These are phyloP conservation scores for Cardiospermum halicacabum DNA, from an alignment of 345 rosid genomes.

Conservation along the genomic window DNA sequence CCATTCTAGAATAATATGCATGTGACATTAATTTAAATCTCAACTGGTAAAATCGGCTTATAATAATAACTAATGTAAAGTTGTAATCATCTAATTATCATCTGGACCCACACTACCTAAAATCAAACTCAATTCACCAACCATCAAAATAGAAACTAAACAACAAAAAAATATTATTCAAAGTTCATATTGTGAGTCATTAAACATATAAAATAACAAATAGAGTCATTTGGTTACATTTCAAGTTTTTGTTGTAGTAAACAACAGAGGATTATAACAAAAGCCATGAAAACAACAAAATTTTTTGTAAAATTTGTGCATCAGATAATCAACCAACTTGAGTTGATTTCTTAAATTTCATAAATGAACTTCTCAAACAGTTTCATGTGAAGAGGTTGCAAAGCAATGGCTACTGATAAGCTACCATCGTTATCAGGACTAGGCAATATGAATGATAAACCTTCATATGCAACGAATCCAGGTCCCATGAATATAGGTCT, in stretches of 20 bases:
- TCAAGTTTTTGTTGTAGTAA: not conserved
- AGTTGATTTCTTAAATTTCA: slow-evolving; percentile 27
- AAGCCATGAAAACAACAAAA: not conserved
- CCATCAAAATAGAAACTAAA: no score
- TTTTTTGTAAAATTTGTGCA: not conserved
- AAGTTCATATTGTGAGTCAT: not conserved
- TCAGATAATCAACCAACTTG: not conserved
- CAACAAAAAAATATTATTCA: no score
- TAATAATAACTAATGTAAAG: no score
- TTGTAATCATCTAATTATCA: no score
- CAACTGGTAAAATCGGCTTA: no score
- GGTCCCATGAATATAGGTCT: slow-evolving; percentile 93
- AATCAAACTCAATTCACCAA: no score
- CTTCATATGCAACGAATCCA: slow-evolving; percentile 81
- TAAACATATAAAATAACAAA: not conserved
- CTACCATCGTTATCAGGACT: slow-evolving; percentile 75
- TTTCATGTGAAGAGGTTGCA: slow-evolving; percentile 78
- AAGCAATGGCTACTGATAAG: slow-evolving; percentile 72
- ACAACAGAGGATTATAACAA: not conserved
- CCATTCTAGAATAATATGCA: no score
- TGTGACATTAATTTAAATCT: no score
- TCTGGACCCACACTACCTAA: no score
- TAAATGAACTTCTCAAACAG: slow-evolving; percentile 55
- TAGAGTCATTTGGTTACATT: not conserved
- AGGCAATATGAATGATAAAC: slow-evolving; percentile 69